phyloP scores from a whole-genome alignment of 495 filamentous ascomycete species.

The Penicillium antarcticum region DNA sequence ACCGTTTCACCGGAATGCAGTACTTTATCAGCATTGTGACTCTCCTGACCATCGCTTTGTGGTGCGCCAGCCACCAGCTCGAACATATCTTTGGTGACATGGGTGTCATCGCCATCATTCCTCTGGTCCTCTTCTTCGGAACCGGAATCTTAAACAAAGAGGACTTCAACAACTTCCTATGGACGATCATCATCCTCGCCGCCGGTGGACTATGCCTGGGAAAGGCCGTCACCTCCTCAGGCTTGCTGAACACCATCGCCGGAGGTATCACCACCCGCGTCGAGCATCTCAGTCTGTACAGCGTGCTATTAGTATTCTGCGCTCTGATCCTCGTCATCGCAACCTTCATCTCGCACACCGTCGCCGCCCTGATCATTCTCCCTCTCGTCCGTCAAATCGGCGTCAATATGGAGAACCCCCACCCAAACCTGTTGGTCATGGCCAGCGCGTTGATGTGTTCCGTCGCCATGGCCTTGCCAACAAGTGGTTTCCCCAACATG shows the following conservation, averaged over 20 bases:
- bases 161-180: constrained; percentile 99
- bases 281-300: constrained; percentile 78
- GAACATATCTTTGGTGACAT: constrained; percentile 91
- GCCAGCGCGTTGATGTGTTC: constrained; percentile 65
- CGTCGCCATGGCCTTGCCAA: constrained; percentile 85
- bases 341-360: constrained; percentile 97
- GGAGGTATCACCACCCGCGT: constrained; percentile 67
- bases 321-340: constrained; percentile 86
- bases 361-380: constrained; percentile 91
- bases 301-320: constrained; percentile 82
- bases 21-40: constrained; percentile 90
- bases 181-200: constrained; percentile 99
- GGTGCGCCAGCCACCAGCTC: constrained; percentile 89
- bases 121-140: constrained; percentile 93
- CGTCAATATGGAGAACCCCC: constrained; percentile 76
- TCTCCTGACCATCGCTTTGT: constrained; percentile 81
- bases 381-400: constrained; percentile 87
- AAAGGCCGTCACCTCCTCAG: constrained; percentile 90
- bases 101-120: constrained; percentile 96
- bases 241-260: constrained; percentile 88
- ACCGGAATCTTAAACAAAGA: constrained; percentile 97
- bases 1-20: constrained; percentile 83
- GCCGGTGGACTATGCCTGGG: constrained; percentile 91
- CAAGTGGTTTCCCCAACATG: constrained; percentile 98
- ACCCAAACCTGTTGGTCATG: constrained; percentile 96